These are phyloP conservation scores for Cytospora chrysosperma DNA, from an alignment of 2,329 filamentous ascomycete genomes.

Conservation along the genomic window DNA sequence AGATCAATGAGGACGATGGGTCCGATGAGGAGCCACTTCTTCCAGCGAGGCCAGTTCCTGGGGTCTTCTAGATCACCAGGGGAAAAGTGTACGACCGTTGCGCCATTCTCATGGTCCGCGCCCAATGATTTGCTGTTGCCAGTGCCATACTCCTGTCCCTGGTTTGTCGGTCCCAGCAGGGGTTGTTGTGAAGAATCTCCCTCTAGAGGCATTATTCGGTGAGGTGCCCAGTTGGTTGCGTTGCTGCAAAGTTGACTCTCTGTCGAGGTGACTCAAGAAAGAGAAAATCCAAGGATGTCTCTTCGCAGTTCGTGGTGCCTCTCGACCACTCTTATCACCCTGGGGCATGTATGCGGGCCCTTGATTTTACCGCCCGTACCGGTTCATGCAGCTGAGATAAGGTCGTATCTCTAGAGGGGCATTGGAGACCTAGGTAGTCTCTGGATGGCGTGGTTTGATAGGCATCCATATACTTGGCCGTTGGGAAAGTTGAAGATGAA, in stretches of 20 bases:
- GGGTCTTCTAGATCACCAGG: slow-evolving; percentile 31
- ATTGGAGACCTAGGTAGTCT: too few species aligned
- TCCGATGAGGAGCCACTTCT: slow-evolving; percentile 35
- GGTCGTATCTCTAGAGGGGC: background rate
- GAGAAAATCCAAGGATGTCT: background rate
- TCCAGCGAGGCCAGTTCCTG: slow-evolving; percentile 35
- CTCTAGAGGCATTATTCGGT: background rate
- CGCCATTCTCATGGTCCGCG: background rate
- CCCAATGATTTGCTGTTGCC: background rate
- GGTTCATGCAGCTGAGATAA: background rate
- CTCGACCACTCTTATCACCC: background rate
- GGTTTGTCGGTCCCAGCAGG: slow-evolving; percentile 2
- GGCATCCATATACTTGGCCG: too few species aligned
- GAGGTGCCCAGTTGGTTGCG: background rate
- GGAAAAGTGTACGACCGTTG: slow-evolving; percentile 23
- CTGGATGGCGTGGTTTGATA: background rate
- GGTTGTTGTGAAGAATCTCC: slow-evolving; percentile 1
- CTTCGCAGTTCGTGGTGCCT: background rate
- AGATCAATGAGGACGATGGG: slow-evolving; percentile 34
- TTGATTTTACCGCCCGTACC: background rate
- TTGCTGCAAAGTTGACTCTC: background rate
- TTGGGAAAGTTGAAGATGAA: too few species aligned
- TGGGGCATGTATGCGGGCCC: background rate
- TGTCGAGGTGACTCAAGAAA: background rate
- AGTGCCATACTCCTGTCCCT: background rate